These are phyloP conservation scores for Wallacemonas sp. DNA, from an alignment of 208 protist species.

Conservation along the genomic window DNA sequence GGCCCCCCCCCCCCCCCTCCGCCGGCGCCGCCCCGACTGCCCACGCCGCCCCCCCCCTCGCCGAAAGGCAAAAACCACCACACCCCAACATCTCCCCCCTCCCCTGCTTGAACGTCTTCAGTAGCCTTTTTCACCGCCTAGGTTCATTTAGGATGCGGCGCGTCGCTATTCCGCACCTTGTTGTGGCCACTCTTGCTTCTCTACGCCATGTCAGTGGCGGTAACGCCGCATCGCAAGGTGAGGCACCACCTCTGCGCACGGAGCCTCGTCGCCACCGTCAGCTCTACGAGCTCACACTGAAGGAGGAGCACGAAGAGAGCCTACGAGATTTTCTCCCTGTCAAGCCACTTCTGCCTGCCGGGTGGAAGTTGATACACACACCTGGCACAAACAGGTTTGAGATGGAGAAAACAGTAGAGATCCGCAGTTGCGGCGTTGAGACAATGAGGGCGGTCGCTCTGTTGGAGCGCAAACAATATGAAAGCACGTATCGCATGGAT, in stretches of 20 bases:
- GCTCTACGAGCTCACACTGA: constrained; percentile 45
- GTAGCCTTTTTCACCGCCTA: no score
- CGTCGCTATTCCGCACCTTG: no score
- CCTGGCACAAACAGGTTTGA: constrained; percentile 72
- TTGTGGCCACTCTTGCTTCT: no score
- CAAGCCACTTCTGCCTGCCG: constrained; percentile 55
- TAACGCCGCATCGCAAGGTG: not conserved
- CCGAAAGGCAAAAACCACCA: no score
- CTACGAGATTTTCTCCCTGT: constrained; percentile 84
- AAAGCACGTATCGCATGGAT: constrained; percentile 85
- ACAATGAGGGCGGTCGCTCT: constrained; percentile 63
- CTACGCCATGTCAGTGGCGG: not conserved
- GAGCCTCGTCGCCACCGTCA: constrained; percentile 40
- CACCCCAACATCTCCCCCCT: no score
- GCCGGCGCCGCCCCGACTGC: no score
- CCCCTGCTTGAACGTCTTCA: no score
- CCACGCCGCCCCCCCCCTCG: no score
- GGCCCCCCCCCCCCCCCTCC: no score
- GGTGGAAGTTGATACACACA: constrained; percentile 61
- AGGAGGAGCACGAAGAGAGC: constrained; percentile 70
- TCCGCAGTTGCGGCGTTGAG: constrained; percentile 65
- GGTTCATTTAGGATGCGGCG: no score
- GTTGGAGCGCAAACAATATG: constrained; percentile 78
- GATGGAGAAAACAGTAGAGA: constrained; percentile 62
- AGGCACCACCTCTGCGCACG: not conserved